Percentiles rank a stretch among this genome's conserved stretches.
These are phyloP conservation scores for Fraxinus pennsylvanica DNA, from an alignment of 257 asterid species.

Conservation along the genomic window DNA sequence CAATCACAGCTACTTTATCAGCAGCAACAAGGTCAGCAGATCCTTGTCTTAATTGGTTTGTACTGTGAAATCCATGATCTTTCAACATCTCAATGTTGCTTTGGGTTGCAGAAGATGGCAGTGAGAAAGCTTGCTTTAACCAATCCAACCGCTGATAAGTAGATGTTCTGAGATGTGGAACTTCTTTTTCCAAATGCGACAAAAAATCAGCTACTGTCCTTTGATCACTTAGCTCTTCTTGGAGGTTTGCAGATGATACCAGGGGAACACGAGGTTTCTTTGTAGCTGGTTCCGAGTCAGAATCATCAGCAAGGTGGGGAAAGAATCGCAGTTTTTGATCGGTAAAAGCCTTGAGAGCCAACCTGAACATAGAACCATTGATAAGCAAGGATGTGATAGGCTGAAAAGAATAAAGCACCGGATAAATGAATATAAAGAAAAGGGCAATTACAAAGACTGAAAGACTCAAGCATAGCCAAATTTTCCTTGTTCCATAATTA, in stretches of 20 bases:
- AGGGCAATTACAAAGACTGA: neutral
- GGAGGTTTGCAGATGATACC: conserved; percentile 36
- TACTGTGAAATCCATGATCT: conserved; percentile 57
- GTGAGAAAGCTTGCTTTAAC: conserved; percentile 74
- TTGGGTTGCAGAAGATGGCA: conserved; percentile 59
- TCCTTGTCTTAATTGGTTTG: conserved; percentile 59
- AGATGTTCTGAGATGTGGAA: conserved; percentile 62
- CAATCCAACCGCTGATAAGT: conserved; percentile 82
- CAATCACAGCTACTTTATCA: conserved; percentile 77
- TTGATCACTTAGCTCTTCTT: conserved; percentile 53
- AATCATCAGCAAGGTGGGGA: conserved; percentile 74
- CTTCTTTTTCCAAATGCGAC: conserved; percentile 63
- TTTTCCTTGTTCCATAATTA: neutral
- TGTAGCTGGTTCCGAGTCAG: conserved; percentile 51
- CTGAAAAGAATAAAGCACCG: neutral
- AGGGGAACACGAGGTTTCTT: conserved; percentile 61
- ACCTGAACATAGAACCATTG: conserved; percentile 40
- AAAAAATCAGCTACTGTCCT: conserved; percentile 65
- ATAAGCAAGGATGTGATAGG: neutral
- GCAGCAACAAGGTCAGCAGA: conserved; percentile 47
- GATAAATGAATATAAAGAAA: neutral
- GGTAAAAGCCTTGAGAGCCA: conserved; percentile 92
- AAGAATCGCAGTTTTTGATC: conserved; percentile 87
- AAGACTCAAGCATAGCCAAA: neutral
- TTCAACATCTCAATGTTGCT: conserved; percentile 50